phyloP scores from a whole-genome alignment of 306 rosid genomes.

The Canavalia ensiformis region DNA sequence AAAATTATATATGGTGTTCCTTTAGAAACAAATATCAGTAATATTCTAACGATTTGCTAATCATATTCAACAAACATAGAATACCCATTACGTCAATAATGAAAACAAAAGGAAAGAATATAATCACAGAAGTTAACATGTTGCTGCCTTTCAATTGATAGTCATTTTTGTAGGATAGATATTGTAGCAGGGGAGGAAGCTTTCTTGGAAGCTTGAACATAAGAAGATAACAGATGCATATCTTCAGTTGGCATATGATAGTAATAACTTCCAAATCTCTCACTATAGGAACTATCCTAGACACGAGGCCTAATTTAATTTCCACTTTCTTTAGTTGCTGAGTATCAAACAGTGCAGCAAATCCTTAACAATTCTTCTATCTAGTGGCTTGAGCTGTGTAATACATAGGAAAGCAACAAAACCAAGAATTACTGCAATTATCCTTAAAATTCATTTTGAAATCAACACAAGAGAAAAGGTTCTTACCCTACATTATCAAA shows the following conservation, averaged over 20 bases:
- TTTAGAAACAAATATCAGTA: neutral
- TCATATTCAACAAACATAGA: neutral
- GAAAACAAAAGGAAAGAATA: neutral
- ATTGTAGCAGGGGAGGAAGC: conserved; percentile 5
- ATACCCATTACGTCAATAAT: neutral
- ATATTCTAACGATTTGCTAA: neutral
- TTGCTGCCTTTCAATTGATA: neutral
- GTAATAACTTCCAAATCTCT: too few relatives aligned
- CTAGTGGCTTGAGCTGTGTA: neutral
- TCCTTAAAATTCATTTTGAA: neutral
- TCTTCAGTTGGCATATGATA: neutral
- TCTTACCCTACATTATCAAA: neutral
- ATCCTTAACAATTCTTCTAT: neutral
- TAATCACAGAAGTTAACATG: neutral
- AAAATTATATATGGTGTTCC: neutral
- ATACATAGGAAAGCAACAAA: neutral
- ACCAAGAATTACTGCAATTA: neutral
- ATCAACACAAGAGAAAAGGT: neutral
- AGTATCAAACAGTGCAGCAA: neutral
- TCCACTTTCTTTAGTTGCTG: neutral
- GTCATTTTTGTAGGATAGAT: neutral
- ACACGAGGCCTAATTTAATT: too few relatives aligned
- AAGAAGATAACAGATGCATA: neutral
- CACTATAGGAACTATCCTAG: too few relatives aligned
- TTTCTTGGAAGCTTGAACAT: neutral